Percentiles rank a stretch among this genome's conserved stretches.
Evolutionary conservation across 129 eudicot species (phyloP).

Genomic region (Kitagawia praeruptora): DNA sequence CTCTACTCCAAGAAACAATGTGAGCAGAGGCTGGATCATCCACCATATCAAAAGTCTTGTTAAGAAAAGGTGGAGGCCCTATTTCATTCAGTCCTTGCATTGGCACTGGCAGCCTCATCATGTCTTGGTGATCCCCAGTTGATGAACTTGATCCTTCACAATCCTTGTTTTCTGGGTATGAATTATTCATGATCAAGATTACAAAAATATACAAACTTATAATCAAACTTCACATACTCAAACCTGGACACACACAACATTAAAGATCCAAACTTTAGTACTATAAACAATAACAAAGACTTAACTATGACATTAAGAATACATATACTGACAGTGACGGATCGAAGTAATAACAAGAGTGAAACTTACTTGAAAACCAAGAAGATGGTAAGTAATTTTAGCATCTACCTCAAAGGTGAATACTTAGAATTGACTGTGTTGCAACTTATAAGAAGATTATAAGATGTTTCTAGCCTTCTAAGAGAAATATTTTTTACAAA

Average conservation of each 20-base stretch:
- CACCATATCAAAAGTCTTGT: constrained; percentile 84
- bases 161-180: constrained; percentile 47
- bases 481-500: neutral
- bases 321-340: too few relatives aligned
- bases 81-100: constrained; percentile 70
- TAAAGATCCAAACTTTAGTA: neutral
- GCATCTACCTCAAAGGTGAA: neutral
- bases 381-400: too few relatives aligned
- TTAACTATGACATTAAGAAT: too few relatives aligned
- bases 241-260: neutral
- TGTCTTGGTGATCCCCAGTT: neutral
- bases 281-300: neutral
- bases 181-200: constrained; percentile 36
- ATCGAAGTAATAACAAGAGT: too few relatives aligned
- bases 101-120: constrained; percentile 44
- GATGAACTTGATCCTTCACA: constrained; percentile 36
- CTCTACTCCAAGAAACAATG: constrained; percentile 70
- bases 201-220: neutral
- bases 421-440: neutral
- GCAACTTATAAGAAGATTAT: neutral
- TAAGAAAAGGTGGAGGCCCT: constrained; percentile 88
- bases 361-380: neutral
- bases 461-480: neutral
- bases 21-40: constrained; percentile 51
- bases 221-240: neutral